Conservation (phyloP, 352 stramenopile genomes). For the Blastocystis sp. region DNA sequence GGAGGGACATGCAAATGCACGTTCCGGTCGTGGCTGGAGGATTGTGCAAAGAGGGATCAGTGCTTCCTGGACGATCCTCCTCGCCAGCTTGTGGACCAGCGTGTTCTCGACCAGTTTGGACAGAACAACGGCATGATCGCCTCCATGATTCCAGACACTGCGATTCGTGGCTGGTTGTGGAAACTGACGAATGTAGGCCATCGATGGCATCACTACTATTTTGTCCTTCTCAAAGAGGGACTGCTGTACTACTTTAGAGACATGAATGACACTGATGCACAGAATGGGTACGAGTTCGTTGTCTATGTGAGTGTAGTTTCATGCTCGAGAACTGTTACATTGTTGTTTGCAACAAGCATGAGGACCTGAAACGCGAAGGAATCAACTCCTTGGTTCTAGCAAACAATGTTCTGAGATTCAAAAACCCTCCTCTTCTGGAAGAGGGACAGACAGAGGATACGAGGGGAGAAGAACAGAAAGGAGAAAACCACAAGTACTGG, state of each 20-base stretch:
- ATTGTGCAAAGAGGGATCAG: background rate
- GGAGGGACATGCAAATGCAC: background rate
- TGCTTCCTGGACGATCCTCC: slow-evolving; percentile 4
- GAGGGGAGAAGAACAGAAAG: slow-evolving; percentile 12
- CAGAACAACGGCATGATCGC: slow-evolving; percentile 54
- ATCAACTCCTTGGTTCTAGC: slow-evolving; percentile 5
- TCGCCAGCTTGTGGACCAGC: slow-evolving; percentile 21
- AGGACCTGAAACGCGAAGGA: slow-evolving; percentile 60
- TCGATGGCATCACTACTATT: slow-evolving; percentile 60
- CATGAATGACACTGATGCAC: slow-evolving; percentile 16
- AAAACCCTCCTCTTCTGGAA: slow-evolving; percentile 12
- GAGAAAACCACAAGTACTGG: slow-evolving; percentile 54
- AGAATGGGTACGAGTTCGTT: slow-evolving; percentile 12
- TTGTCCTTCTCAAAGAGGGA: slow-evolving; percentile 38
- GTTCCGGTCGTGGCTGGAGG: slow-evolving; percentile 16
- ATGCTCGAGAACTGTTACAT: slow-evolving; percentile 53
- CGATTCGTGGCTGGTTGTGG: slow-evolving; percentile 28
- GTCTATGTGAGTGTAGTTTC: slow-evolving; percentile 14
- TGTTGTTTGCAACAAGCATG: slow-evolving; percentile 28
- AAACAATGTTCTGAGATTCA: slow-evolving; percentile 22
- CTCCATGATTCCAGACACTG: background rate
- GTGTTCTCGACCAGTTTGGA: slow-evolving; percentile 56
- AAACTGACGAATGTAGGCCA: slow-evolving; percentile 52
- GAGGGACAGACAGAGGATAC: background rate
- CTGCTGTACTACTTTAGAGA: slow-evolving; percentile 54